These are phyloP conservation scores for Astragalus glycyphyllos DNA, from an alignment of 306 rosid species.

Conservation along the genomic window DNA sequence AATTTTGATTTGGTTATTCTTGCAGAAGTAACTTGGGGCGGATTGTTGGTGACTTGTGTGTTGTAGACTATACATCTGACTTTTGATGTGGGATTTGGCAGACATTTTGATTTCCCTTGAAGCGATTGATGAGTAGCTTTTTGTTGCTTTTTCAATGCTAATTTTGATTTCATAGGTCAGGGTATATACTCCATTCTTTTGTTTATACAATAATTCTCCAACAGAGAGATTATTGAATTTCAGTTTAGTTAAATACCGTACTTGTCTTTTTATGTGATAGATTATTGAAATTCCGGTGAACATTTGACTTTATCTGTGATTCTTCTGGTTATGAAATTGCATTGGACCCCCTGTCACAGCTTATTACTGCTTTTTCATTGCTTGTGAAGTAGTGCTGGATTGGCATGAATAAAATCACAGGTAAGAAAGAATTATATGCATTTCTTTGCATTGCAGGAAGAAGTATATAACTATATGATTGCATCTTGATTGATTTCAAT, in stretches of 20 bases:
- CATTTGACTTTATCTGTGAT: neutral
- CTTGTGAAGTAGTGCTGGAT: too few species aligned
- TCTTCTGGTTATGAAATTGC: conserved; percentile 9
- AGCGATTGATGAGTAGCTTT: conserved; percentile 43
- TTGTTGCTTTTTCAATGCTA: conserved; percentile 50
- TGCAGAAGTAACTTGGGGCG: conserved; percentile 58
- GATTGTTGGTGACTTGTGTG: conserved; percentile 1
- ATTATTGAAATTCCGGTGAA: neutral
- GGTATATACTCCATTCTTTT: conserved; percentile 51
- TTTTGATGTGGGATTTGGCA: conserved; percentile 2
- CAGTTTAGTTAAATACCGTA: too few species aligned
- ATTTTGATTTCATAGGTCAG: conserved; percentile 46
- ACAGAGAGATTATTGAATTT: conserved; percentile 9
- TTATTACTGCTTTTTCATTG: too few species aligned
- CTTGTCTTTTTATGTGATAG: too few species aligned
- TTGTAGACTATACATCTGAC: neutral
- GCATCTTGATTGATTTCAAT: too few species aligned
- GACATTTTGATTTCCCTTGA: conserved; percentile 20
- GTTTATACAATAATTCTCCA: conserved; percentile 54
- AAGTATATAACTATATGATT: neutral
- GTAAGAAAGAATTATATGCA: too few species aligned
- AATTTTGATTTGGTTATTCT: neutral
- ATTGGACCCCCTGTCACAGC: neutral
- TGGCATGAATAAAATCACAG: neutral
- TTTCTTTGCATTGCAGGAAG: neutral